phyloP scores from a whole-genome alignment of 1,139 yeast species.

The Yamadazyma jaroonii region DNA sequence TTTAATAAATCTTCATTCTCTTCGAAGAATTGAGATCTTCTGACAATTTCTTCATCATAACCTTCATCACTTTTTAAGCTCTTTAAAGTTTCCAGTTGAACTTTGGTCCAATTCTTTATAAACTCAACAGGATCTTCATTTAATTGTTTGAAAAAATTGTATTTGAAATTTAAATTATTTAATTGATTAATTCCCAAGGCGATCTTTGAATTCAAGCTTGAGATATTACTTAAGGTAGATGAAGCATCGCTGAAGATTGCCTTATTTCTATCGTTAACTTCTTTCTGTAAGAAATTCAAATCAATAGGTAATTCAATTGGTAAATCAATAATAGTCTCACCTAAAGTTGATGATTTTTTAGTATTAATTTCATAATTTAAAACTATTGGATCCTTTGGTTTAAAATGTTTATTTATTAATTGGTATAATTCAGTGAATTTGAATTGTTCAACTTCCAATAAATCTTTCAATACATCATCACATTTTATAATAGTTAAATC shows the following conservation, averaged over 20 bases:
- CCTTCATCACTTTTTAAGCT: conserved; percentile 85
- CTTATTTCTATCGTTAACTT: conserved; percentile 38
- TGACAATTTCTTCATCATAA: conserved; percentile 84
- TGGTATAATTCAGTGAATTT: conserved; percentile 76
- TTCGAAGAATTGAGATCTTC: conserved; percentile 78
- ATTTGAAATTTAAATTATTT: conserved; percentile 51
- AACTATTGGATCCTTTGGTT: conserved; percentile 77
- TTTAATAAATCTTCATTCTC: conserved; percentile 64
- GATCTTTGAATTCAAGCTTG: conserved; percentile 57
- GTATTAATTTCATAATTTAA: conserved; percentile 75
- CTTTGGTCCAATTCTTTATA: conserved; percentile 66
- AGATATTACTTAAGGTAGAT: conserved; percentile 48
- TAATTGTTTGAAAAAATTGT: conserved; percentile 66
- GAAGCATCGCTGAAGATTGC: conserved; percentile 37
- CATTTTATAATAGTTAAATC: conserved; percentile 54
- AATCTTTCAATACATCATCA: conserved; percentile 60
- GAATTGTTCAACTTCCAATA: conserved; percentile 53
- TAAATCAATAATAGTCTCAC: conserved; percentile 77
- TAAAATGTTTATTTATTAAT: conserved; percentile 54
- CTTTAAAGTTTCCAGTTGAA: conserved; percentile 73
- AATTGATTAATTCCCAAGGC: conserved; percentile 63
- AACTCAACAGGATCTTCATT: conserved; percentile 76
- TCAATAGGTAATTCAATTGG: conserved; percentile 57
- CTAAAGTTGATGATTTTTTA: conserved; percentile 72
- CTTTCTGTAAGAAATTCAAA: conserved; percentile 37